phyloP scores from a whole-genome alignment of 148 eudicot species.

The Talinum fruticosum region DNA sequence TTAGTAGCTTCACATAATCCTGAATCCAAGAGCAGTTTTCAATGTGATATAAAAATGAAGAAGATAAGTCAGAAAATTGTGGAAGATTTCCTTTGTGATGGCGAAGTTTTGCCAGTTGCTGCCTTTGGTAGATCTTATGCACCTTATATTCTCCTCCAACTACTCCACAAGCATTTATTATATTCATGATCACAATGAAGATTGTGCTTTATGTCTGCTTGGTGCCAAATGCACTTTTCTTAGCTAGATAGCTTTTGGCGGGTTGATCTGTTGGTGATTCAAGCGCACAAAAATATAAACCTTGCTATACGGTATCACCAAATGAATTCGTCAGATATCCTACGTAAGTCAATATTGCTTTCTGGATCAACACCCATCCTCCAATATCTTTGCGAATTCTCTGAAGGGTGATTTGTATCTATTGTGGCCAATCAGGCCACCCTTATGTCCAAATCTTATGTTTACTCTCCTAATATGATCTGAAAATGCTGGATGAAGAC shows the following conservation, averaged over 20 bases:
- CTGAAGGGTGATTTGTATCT: not conserved
- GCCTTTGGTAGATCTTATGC: conserved; percentile 1
- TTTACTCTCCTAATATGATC: not conserved
- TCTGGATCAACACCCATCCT: not conserved
- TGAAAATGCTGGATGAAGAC: not conserved
- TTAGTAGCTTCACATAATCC: not conserved
- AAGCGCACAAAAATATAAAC: conserved; percentile 9
- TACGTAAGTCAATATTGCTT: not conserved
- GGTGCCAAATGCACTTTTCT: not conserved
- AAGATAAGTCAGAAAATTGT: not conserved
- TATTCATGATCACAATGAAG: not conserved
- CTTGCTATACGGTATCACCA: not conserved
- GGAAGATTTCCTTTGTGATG: not conserved
- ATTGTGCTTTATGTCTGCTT: not conserved
- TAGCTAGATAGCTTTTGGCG: not conserved
- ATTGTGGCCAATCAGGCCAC: not conserved
- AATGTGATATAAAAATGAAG: not conserved
- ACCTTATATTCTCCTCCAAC: conserved; percentile 4
- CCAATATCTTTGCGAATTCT: not conserved
- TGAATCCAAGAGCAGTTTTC: not conserved
- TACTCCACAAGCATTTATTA: conserved; percentile 4
- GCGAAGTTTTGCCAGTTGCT: not conserved
- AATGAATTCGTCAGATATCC: conserved; percentile 3
- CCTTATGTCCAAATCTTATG: not conserved
- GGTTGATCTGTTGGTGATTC: not conserved